A percentile compares a stretch with the other conserved stretches of the same genome.
Evolutionary conservation across 176 grass and related monocot species (phyloP).

Genomic region (Juncus effusus): DNA sequence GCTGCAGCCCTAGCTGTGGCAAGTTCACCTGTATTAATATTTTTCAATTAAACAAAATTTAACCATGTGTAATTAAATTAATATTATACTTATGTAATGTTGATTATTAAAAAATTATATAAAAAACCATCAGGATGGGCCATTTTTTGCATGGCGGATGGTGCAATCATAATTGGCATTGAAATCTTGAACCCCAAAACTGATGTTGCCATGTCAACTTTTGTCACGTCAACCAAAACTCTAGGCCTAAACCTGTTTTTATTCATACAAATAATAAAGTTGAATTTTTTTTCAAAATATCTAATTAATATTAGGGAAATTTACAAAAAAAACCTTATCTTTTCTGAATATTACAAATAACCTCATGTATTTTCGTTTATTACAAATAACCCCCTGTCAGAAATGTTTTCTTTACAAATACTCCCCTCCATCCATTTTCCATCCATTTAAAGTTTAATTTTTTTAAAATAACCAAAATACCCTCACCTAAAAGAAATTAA

Average conservation of each 20-base stretch:
- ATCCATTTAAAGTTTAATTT: too few relatives aligned
- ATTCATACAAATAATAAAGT: not conserved
- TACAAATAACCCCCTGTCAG: too few relatives aligned
- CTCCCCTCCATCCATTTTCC: too few relatives aligned
- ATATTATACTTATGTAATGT: too few relatives aligned
- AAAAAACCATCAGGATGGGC: constrained; percentile 80
- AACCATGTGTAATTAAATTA: not conserved
- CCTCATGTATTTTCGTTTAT: too few relatives aligned
- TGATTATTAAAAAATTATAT: not conserved
- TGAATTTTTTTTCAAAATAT: too few relatives aligned
- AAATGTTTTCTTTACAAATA: too few relatives aligned
- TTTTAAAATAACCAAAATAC: too few relatives aligned
- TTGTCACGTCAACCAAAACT: constrained; percentile 72
- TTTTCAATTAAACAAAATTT: constrained; percentile 12
- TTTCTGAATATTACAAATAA: too few relatives aligned
- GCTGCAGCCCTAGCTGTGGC: constrained; percentile 92
- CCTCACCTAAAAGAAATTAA: too few relatives aligned
- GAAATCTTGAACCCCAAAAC: constrained; percentile 79
- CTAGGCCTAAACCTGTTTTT: constrained; percentile 68
- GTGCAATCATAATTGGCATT: constrained; percentile 96
- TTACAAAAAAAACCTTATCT: too few relatives aligned
- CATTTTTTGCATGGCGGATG: constrained; percentile 96
- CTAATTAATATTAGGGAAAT: too few relatives aligned
- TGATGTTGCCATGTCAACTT: constrained; percentile 53
- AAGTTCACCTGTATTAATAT: constrained; percentile 60